Percentiles rank a stretch among this genome's conserved stretches.
These are phyloP conservation scores for Williopsis jadinii DNA, from an alignment of 1,139 yeast genomes.

Conservation along the genomic window DNA sequence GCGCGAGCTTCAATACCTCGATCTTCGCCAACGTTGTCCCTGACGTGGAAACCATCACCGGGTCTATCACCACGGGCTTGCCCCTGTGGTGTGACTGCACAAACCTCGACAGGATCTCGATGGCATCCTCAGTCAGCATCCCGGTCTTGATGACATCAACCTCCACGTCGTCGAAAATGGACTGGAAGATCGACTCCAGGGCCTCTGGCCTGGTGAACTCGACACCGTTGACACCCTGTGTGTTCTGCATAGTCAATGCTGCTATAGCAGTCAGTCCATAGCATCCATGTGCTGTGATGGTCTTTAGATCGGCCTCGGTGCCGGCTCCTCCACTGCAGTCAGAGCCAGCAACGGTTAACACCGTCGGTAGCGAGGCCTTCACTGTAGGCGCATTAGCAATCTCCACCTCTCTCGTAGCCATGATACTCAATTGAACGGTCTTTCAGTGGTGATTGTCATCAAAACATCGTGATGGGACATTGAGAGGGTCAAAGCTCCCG, in stretches of 20 bases:
- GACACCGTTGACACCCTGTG: conserved; percentile 48
- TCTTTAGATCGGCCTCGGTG: conserved; percentile 85
- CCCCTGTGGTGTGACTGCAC: conserved; percentile 29
- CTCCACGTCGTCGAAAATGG: conserved; percentile 57
- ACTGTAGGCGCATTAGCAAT: background rate
- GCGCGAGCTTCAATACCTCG: conserved; percentile 37
- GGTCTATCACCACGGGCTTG: conserved; percentile 56
- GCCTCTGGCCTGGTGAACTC: conserved; percentile 39
- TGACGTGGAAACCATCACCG: conserved; percentile 77
- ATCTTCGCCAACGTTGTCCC: conserved; percentile 53
- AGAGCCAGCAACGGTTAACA: conserved; percentile 72
- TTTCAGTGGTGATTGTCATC: too few species aligned
- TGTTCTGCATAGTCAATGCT: conserved; percentile 82
- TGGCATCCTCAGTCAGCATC: conserved; percentile 58
- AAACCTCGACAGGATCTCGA: conserved; percentile 37
- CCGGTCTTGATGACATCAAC: conserved; percentile 78
- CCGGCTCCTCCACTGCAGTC: conserved; percentile 96
- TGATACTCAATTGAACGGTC: background rate
- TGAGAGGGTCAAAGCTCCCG: too few species aligned
- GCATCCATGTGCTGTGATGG: conserved; percentile 71
- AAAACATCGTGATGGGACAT: too few species aligned
- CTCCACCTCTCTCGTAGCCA: background rate
- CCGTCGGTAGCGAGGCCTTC: conserved; percentile 24
- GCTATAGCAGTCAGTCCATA: conserved; percentile 78
- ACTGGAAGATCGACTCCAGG: conserved; percentile 40